Conservation (phyloP, 257 asterid species). For the Coffea eugenioides region DNA sequence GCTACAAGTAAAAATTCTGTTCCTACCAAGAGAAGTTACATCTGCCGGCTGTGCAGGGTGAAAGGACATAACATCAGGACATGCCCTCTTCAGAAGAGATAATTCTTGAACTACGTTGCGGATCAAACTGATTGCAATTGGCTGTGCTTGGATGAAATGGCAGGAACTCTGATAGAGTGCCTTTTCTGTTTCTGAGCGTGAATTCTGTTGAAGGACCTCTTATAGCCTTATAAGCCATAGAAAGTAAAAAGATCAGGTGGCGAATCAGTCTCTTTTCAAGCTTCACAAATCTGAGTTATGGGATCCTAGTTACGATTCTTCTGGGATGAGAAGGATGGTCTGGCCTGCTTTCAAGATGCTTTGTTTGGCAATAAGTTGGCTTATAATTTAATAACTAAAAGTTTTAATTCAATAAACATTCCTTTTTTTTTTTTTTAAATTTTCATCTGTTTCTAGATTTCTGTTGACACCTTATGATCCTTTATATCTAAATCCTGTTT, state of each 20-base stretch:
- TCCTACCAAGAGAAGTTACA: conserved; percentile 21
- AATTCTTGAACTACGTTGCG: conserved; percentile 6
- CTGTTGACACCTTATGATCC: neutral
- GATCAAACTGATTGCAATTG: neutral
- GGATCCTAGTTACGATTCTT: neutral
- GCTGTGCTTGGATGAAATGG: neutral
- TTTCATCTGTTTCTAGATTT: neutral
- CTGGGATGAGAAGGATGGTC: neutral
- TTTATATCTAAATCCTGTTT: neutral
- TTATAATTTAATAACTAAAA: neutral
- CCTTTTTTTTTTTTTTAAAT: neutral
- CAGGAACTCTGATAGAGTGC: neutral
- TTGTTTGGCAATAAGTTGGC: neutral
- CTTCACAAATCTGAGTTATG: neutral
- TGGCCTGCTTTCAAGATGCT: neutral
- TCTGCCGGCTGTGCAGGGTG: conserved; percentile 46
- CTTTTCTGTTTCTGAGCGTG: neutral
- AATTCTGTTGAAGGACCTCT: neutral
- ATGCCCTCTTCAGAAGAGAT: conserved; percentile 40
- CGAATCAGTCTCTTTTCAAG: neutral
- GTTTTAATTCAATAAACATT: neutral
- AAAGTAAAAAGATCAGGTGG: neutral
- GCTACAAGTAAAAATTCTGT: conserved; percentile 19
- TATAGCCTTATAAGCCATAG: neutral
- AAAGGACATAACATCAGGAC: conserved; percentile 64